Evolutionary conservation across 2,329 filamentous ascomycete species (phyloP), one percentile per base, ranked within the genome.

Genomic region (Talaromyces sp.): DNA sequence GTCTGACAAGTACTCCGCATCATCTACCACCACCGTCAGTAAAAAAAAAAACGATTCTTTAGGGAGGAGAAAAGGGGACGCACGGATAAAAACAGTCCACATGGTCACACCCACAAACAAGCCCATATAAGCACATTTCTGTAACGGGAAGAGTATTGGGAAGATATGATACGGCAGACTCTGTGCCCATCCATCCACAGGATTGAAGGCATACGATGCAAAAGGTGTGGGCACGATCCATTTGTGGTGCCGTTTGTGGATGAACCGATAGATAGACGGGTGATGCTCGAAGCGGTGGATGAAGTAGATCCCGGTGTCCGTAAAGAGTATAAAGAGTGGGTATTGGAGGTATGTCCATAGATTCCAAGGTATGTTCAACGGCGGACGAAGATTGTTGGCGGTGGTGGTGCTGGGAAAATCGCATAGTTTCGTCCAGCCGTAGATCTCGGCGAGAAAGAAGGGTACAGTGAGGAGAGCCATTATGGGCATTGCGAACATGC

Each of bases 231-330:
- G 92, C 89, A 95, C 92, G 80, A 95, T 94, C 92, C 92, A 96
- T 82, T 94, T 95, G 86, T 96, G 92, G 80, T 96, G 92, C 69
- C 90, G 88, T 86, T 96, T 96, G 85, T 96, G 92, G 61, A 95
- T 83, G 70, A 82, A 82, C 82, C 91, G 93, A 85, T 96, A 96
- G 69, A 92, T 73, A 52, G 77, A 74, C n/a, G 89, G 89, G 77
- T 90, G 86, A 79, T 93, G 91, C 64, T 92, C 85, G 64, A 84
- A 86, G 64, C 90, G 88, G 81, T 93, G 91, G 72, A 92, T 91
- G 83, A 88, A 89, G 83, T 93, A 93, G 79, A 93, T 90, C 79
- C 83, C 86, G 74, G 87, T 88, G 78, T 93, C 90, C 78, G 90
- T 93, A 76, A 93, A 93, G 73, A 87, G 72, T 71, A 93, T 81